Evolutionary conservation across 148 eudicot genomes (phyloP), one percentile per base, ranked within the genome.

Genomic region (Chenopodium formosanum): DNA sequence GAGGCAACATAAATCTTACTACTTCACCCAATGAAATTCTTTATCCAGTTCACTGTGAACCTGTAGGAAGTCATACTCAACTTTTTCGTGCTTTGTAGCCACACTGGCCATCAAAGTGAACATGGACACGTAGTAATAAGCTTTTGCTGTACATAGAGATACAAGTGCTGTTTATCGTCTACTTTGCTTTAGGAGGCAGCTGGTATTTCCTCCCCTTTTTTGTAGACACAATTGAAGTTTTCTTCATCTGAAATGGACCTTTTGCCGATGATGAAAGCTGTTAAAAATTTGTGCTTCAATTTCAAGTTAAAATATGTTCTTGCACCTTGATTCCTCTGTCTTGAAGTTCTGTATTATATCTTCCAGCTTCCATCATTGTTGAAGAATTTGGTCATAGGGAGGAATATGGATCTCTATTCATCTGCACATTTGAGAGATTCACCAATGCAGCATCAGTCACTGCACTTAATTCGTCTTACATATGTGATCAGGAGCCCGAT

Each of bases 401-500:
- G 85, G 99, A 92, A 84, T 92, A 82, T 87, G 99, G 97, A 83
- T 84, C 88, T 76, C 81, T 96, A 81, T 94, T 90, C 82, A 88
- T 96, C 89, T 89, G 92, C 83, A 92, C 95, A 32, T 86, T 96
- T 80, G 92, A 91, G 83, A 90, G 98, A 88, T 91, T 96, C 88
- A 91, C 94, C 44, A 79, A 88, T 89, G 92, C 99, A 56, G 83
- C 93, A 86, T 92, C 99, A 80, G 88, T 96, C 56, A 77, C 86
- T 83, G 92, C 97, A 73, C 93, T 96, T 82, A 94, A 88, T 89
- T 96, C 99, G 62, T 96, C 99, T 62, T 96, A 96, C 82, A 89
- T 96, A 86, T 94, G 99, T 85, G 99, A 96, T 85, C 99, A 96
- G 90, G 99, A 94, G 82, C 99, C 99, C 72, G 98, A 96, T 87